Conservation (phyloP, 441 rosid genomes). For the Euphorbia celastroides region DNA sequence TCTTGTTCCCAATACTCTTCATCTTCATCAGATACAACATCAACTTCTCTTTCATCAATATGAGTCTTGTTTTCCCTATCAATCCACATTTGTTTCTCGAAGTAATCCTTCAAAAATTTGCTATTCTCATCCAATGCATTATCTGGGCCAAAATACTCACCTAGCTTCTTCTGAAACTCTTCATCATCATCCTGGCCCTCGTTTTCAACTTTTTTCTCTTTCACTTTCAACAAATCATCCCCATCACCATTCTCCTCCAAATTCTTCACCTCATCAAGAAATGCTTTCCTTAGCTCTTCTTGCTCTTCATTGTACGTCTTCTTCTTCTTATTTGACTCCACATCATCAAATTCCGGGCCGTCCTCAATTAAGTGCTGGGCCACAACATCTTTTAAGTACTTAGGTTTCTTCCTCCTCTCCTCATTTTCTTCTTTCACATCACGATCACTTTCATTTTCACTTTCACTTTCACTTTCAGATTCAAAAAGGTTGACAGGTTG, state of each 20-base stretch:
- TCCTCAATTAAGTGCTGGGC: slow-evolving; percentile 59
- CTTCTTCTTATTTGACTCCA: slow-evolving; percentile 12
- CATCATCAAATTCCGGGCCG: slow-evolving; percentile 45
- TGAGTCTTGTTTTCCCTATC: slow-evolving; percentile 35
- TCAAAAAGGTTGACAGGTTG: slow-evolving; percentile 35
- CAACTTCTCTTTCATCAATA: slow-evolving; percentile 36
- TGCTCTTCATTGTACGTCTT: slow-evolving; percentile 52
- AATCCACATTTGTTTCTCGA: slow-evolving; percentile 70
- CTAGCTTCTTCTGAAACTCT: slow-evolving; percentile 44
- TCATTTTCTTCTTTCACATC: slow-evolving; percentile 21
- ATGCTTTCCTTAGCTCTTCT: slow-evolving; percentile 48
- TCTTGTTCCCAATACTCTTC: slow-evolving; percentile 54
- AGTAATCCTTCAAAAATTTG: slow-evolving; percentile 58
- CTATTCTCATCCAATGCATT: slow-evolving; percentile 40
- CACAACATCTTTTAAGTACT: slow-evolving; percentile 63
- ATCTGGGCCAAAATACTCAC: slow-evolving; percentile 58
- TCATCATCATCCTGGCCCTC: slow-evolving; percentile 31
- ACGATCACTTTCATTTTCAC: no score
- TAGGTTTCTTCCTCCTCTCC: slow-evolving; percentile 29
- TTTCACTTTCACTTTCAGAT: slow-evolving; percentile 33
- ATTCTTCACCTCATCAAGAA: slow-evolving; percentile 43
- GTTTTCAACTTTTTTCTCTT: slow-evolving; percentile 27
- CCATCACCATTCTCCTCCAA: slow-evolving; percentile 31
- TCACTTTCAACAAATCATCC: slow-evolving; percentile 36
- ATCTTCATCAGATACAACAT: slow-evolving; percentile 46